Evolutionary conservation across 805 yeast species (phyloP).

Genomic region (Teunomyces panamensis): DNA sequence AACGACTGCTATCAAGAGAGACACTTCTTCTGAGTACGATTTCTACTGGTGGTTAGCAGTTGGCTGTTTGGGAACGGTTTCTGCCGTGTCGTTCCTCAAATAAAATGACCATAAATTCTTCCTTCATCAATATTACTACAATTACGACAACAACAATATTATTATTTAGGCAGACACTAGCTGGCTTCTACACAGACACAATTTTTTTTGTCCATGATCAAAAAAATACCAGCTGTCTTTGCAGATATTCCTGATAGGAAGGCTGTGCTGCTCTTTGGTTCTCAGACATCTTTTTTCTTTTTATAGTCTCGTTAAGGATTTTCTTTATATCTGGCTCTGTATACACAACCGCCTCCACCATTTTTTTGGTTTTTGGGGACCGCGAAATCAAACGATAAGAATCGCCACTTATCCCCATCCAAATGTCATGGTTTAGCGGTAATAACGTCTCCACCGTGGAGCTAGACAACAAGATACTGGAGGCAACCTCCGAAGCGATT

Average conservation of each 20-base stretch:
- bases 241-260: no score
- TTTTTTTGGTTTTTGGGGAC: no score
- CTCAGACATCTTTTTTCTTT: no score
- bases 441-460: conserved; percentile 31
- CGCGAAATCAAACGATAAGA: background rate
- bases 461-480: conserved; percentile 62
- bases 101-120: background rate
- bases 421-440: conserved; percentile 55
- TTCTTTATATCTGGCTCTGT: background rate
- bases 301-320: no score
- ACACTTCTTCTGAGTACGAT: conserved; percentile 32
- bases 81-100: conserved; percentile 28
- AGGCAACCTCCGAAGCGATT: conserved; percentile 84
- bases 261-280: no score
- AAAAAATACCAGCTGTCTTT: no score
- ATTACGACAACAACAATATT: no score
- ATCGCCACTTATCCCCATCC: conserved; percentile 1
- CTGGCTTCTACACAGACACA: no score
- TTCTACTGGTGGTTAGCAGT: conserved; percentile 56
- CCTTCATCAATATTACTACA: no score
- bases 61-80: conserved; percentile 41
- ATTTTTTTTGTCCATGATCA: no score
- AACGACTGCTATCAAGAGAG: conserved; percentile 65
- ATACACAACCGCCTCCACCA: background rate
- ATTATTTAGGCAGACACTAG: no score